A percentile compares a stretch with the other conserved stretches of the same genome.
These are phyloP conservation scores for Senna siamea DNA, from an alignment of 306 rosid genomes.

Conservation along the genomic window DNA sequence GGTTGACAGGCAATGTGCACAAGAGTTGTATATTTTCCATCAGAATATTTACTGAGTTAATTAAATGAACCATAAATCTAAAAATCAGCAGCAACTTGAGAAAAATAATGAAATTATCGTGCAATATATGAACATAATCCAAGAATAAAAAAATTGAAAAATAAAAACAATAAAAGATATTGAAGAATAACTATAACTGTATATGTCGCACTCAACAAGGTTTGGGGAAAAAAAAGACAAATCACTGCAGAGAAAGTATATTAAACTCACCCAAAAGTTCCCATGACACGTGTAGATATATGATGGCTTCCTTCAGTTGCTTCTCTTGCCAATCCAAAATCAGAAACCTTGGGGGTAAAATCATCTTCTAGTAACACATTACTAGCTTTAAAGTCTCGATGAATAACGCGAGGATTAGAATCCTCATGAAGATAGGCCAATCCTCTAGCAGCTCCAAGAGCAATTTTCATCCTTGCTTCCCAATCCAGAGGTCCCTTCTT, in stretches of 20 bases:
- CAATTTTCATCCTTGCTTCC: conserved; percentile 92
- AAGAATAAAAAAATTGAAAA: neutral
- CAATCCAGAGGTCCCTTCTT: conserved; percentile 75
- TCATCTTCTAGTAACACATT: conserved; percentile 88
- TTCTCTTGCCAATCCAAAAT: conserved; percentile 97
- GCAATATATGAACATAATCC: neutral
- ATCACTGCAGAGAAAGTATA: conserved; percentile 19
- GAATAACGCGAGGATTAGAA: conserved; percentile 95
- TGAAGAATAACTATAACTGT: neutral
- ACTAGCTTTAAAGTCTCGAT: conserved; percentile 95
- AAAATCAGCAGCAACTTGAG: neutral
- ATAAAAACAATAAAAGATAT: neutral
- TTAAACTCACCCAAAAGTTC: conserved; percentile 85
- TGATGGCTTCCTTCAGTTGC: conserved; percentile 90
- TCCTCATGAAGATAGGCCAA: conserved; percentile 98
- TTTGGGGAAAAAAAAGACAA: neutral
- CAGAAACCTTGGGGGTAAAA: conserved; percentile 95
- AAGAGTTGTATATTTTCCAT: conserved; percentile 13
- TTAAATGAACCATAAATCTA: conserved; percentile 1
- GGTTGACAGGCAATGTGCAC: conserved; percentile 22
- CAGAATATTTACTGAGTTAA: conserved; percentile 5
- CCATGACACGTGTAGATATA: conserved; percentile 94
- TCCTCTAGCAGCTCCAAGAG: conserved; percentile 98
- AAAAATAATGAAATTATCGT: neutral
- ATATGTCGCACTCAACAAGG: conserved; percentile 18